Evolutionary conservation across 768 basidiomycete species (phyloP), one percentile per base, ranked within the genome.

Genomic region (Psilocybe tampanensis): DNA sequence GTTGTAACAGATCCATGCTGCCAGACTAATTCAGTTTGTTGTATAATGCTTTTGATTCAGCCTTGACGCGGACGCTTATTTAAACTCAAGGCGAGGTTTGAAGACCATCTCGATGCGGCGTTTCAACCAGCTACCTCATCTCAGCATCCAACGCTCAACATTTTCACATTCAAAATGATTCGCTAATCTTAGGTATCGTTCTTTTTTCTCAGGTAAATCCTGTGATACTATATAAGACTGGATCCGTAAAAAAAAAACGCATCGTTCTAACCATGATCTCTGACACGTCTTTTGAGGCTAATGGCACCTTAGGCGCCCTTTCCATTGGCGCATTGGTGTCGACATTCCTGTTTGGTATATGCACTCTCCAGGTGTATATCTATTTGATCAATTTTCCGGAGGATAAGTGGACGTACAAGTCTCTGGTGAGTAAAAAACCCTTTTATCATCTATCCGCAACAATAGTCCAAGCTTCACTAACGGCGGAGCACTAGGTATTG

Each of bases 381-480:
- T 55, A 55, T 26, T 55, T 47, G 22, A n/a, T 47, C 1, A 47
- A 39, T 7, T 55, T 47, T 33, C 45, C 54, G 11, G 34, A 33
- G 17, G 54, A 55, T 29, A 19, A 36, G 33, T 23, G 18, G 18
- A 17, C 21, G 5, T 47, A n/a, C 23, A 55, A 55, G n/a, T 8
- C 23, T n/a, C 32, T 47, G 33, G 54, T 55, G 33, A 24, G 53
- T 52, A n/a, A n/a, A n/a, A n/a, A n/a, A n/a, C n/a, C n/a, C n/a
- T 51, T 23, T n/a, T 5, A 13, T 13, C 4, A 13, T 39, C 36
- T 15, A 39, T 3, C n/a, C 33, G 33, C 9, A 17, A 24, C 8
- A 3, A 29, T 33, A 8, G 29, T 18, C 29, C 8, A n/a, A 48
- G 6, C 3, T 23, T 15, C 8, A 17, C 7, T 26, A 8, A 17